Base-by-base conservation (phyloP, 148 eudicot genomes). In the Agrostemma githago region DNA sequence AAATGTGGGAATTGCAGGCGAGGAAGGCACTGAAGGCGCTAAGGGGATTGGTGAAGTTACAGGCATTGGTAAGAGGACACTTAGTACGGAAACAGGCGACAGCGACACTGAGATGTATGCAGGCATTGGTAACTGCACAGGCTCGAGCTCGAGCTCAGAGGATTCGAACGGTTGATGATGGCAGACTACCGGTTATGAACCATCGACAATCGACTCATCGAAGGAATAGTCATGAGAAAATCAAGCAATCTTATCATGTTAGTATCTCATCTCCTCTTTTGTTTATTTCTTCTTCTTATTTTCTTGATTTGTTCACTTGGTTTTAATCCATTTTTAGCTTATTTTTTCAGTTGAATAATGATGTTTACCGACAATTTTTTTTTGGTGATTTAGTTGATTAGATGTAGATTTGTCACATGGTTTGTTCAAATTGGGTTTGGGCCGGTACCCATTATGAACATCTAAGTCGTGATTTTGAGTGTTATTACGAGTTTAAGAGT, bases 1-100 rank as follows among this genome's bases (percentile, higher is more conserved):
- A 48, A 67, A 20, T 48, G 62, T 21, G 72, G 56, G 14, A 51
- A 48, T 5, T 57, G 10, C 77, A 92, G 97, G 98, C 98, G 54
- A 89, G 98, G 64, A 93, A 91, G 71, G 98, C 98, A 60, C 78
- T 93, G 73, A 79, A 83, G 72, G 98, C 98, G 20, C 72, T 93
- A 68, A 91, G 83, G 79, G 98, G 98, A 68, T 74, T 93, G 61
- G 98, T 93, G 84, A 93, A 93, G 89, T 80, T 93, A 68, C 98
- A 93, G 72, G 98, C 98, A 43, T 75, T 93, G 68, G 98, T 88
- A 14, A 87, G 98, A 72, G 98, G 98, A 37, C 97, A 93, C 65
- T 77, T 93, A 72, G 97, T 93, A 38, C 79, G 98, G 56, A 93
- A 93, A 69, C 98, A 91, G 58, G 97, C 98, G 12, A 84, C 92